Evolutionary conservation across 495 filamentous ascomycete species (phyloP).

Genomic region (Paragyromitra xinjiangensis): DNA sequence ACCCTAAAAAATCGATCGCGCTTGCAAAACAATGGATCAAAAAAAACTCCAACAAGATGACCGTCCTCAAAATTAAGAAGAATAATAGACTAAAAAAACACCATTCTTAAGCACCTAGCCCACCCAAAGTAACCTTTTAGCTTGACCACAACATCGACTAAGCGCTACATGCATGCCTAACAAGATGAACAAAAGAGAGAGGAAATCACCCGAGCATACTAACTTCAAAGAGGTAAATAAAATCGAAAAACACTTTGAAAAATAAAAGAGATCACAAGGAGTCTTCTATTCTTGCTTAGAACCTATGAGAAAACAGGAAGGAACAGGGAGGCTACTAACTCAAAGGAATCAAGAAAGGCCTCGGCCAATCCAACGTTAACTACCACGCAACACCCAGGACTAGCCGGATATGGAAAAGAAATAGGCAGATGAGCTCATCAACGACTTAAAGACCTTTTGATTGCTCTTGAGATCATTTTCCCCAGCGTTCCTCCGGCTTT

Average conservation of each 20-base stretch:
- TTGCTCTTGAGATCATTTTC: conserved; percentile 39
- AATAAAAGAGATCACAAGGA: neutral
- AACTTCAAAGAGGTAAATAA: neutral
- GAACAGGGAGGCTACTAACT: neutral
- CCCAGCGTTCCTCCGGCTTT: conserved; percentile 32
- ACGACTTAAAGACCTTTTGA: conserved; percentile 40
- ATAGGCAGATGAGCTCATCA: neutral
- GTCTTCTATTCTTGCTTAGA: neutral
- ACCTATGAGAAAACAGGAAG: neutral
- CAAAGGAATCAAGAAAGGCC: neutral
- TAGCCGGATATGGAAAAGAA: neutral
- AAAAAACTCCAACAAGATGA: neutral
- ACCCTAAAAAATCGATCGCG: too few relatives aligned
- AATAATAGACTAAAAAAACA: conserved; percentile 2
- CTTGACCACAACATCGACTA: conserved; percentile 4
- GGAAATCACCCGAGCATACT: neutral
- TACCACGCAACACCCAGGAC: neutral
- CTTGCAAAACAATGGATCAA: neutral
- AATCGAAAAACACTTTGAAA: conserved; percentile 8
- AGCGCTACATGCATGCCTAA: neutral
- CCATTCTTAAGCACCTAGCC: conserved; percentile 22
- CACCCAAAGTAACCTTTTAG: conserved; percentile 16
- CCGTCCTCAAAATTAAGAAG: neutral
- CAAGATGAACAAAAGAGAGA: neutral
- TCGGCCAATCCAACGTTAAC: neutral